Base-by-base conservation (phyloP, 2,329 filamentous ascomycete genomes). In the Fusarium domesticum region DNA sequence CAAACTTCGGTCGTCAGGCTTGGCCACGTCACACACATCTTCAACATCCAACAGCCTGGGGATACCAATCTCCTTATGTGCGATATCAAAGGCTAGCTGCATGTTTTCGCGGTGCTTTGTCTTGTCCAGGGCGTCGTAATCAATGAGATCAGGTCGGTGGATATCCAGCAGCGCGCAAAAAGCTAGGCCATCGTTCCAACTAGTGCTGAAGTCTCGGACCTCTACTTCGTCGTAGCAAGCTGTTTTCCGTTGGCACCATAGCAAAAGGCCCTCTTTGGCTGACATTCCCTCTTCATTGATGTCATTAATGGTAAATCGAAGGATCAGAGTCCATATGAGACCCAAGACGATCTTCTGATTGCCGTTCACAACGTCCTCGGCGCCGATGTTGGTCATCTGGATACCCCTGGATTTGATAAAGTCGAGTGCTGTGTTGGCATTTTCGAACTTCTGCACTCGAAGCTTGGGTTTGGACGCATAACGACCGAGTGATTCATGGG, bases 161-260 rank as follows among this genome's bases (percentile, higher is more conserved):
- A 98, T 98, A 67, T 98, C 93, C 54, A 98, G 76, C 45, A 98
- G 76, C 19, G 93, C 93, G 65, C 93, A 98, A 64, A 98, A 98
- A 35, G 93, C 93, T 47, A 98, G 75, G 8, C 93, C 93, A 65
- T 98, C 88, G 64, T 96, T 98, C 93, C 93, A 98, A 68, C 93
- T 97, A 25, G 77, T 76, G 45, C 90, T 96, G 67, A 98, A 98
- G 70, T 98, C 92, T 42, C 89, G 81, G 31, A 98, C 90, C 57
- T 97, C 87, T 17, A 98, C 91, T 64, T 95, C 93, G 48, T 96
- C 91, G 67, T 98, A 98, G 70, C 93, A 98, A 6, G 93, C 93
- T 20, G 93, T 98, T 73, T 98, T 98, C 59, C 93, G 80, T 71
- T 98, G 92, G 74, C 93, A 98, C 93, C 93, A 98, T 18, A 98